Conservation (phyloP, 148 eudicot species). For the Vaccinium darrowii region DNA sequence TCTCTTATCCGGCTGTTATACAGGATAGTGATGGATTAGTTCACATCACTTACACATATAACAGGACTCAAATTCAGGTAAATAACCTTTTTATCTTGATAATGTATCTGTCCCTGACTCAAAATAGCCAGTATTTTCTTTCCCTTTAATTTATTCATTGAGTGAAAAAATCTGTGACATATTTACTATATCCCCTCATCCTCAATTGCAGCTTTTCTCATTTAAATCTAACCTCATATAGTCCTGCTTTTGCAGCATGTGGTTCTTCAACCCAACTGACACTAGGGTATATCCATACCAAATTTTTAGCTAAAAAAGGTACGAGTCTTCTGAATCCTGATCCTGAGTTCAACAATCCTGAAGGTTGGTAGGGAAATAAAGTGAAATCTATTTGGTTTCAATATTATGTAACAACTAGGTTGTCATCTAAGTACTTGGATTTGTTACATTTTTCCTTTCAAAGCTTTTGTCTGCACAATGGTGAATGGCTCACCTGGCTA, state of each 20-base stretch:
- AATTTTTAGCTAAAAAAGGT: background rate
- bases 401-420: background rate
- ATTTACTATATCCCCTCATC: no score
- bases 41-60: slow-evolving; percentile 91
- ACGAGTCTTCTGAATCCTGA: background rate
- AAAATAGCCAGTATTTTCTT: background rate
- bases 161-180: no score
- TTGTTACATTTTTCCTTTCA: background rate
- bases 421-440: background rate
- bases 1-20: slow-evolving; percentile 96
- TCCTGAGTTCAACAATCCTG: background rate
- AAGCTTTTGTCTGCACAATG: background rate
- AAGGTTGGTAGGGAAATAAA: background rate
- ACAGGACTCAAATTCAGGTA: slow-evolving; percentile 89
- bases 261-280: slow-evolving; percentile 36
- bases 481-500: background rate
- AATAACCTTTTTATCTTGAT: background rate
- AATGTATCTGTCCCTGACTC: background rate
- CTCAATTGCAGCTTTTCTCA: no score
- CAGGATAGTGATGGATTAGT: slow-evolving; percentile 66
- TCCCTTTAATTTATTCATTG: background rate
- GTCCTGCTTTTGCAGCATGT: slow-evolving; percentile 34
- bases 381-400: background rate
- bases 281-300: background rate
- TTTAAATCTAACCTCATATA: background rate